Evolutionary conservation across 305 asterid genomes (phyloP), one percentile per base, ranked within the genome.

Genomic region (Striga hermonthica): DNA sequence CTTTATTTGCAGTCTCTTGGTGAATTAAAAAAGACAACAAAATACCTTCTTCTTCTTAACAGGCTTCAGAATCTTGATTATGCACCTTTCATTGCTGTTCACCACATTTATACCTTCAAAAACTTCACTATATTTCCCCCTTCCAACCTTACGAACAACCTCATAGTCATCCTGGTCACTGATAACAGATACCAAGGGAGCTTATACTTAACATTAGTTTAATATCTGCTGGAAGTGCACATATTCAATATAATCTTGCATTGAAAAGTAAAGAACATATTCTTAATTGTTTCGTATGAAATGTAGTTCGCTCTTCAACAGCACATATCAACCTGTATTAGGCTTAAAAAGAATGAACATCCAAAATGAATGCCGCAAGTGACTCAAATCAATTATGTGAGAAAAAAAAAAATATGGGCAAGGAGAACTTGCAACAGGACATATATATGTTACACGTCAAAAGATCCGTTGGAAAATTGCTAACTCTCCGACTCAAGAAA

Each of bases 81-180:
- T 70, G 80, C 97, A 90, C 69, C 76, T 71, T 58, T 90, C 97
- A 22, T 84, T 86, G 83, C 66, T 82, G 74, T 79, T 88, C 60
- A 88, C 91, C 60, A 88, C 91, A 77, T 84, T 84, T 70, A 88
- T 72, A 36, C 97, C 97, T 85, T 90, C 97, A 77, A 90, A 91
- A 13, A 91, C 97, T 70, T 91, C 97, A 61, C 97, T 91, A 78
- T 91, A 91, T 72, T 91, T 91, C 54, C 97, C 97, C 82, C 96
- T 91, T 64, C 97, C 97, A 28, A 86, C 97, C 79, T 88, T 91
- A 44, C 97, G 88, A 71, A 91, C 95, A 62, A 91, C 95, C 75
- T 91, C 97, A 60, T 91, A 91, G 60, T 88, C 96, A 77, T 88
- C 97, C 78, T 91, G 97, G 52, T 88, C 95, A 31, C 97, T 91